Evolutionary conservation across 257 asterid genomes (phyloP), one percentile per base, ranked within the genome.

Genomic region (Nicotiana tomentosiformis): DNA sequence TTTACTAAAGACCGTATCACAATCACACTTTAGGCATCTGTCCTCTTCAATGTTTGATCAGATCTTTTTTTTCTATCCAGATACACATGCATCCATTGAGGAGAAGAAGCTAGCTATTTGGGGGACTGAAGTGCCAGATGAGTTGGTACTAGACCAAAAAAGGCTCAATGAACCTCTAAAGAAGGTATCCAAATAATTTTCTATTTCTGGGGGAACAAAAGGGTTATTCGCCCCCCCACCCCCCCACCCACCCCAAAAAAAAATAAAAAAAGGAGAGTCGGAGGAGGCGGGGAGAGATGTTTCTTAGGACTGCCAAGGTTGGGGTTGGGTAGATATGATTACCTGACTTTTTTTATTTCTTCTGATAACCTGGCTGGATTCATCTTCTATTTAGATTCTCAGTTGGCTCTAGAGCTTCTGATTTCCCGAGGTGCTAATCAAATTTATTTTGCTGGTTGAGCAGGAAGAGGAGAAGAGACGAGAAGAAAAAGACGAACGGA

Each of bases 101-200:
- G 94, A 90, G 86, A 91, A 88, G 91, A 90, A 83, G 76, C 86
- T 88, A 65, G 97, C 97, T 10, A 91, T 94, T 0, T 95, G 99
- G 99, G 99, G 99, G 77, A 82, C 97, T 39, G 98, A 93, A 77
- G 89, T 93, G 65, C 97, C 99, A 10, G 97, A 90, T 20, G 97
- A 93, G 89, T 72, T 95, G 85, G 90, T 90, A 82, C 60, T 95
- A 69, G 99, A 95, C 78, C 82, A 92, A 87, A 87, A 83, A 66
- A 92, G 84, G 82, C 86, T 93, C 64, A 84, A 89, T 6, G 97
- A 90, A 78, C 88, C 98, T 66, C 95, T 91, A 80, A 87, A 85
- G 79, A 93, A 93, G 96, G 98, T 95, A 56, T 69, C 39, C 78
- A 39, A 69, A 53, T 18, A 20, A 10, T 69, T 39, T 39, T 37